phyloP scores from a whole-genome alignment of 2,329 filamentous ascomycete species.

The Clarireedia paspali region DNA sequence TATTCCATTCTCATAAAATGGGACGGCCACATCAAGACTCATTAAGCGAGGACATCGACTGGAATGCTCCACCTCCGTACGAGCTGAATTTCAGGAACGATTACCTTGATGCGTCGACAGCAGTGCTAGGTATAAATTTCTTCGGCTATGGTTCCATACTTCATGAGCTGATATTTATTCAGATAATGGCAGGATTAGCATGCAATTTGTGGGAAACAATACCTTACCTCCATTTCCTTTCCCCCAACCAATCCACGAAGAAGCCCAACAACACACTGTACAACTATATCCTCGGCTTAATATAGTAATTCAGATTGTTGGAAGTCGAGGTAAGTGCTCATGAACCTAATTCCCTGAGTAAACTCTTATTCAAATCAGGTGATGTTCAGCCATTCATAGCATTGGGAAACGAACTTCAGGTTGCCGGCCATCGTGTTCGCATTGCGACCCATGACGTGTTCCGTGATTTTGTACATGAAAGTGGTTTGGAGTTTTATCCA shows the following conservation, averaged over 20 bases:
- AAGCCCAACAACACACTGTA: background rate
- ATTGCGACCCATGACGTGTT: constrained; percentile 74
- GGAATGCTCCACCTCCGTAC: constrained; percentile 1
- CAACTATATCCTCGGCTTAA: constrained; percentile 42
- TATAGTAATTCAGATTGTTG: constrained; percentile 78
- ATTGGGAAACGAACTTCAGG: constrained; percentile 61
- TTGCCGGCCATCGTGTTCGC: constrained; percentile 62
- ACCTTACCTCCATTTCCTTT: constrained; percentile 11
- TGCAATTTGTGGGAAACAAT: constrained; percentile 11
- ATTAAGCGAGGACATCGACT: background rate
- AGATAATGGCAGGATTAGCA: constrained; percentile 19
- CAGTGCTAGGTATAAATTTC: background rate
- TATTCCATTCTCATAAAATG: background rate
- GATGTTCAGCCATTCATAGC: constrained; percentile 74
- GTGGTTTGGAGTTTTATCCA: constrained; percentile 68
- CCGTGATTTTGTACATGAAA: constrained; percentile 63
- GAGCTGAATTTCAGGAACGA: background rate
- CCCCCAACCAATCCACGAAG: background rate
- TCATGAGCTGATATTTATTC: background rate
- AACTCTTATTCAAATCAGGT: background rate
- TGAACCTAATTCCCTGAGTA: too few species aligned
- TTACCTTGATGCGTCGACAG: background rate
- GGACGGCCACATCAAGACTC: background rate
- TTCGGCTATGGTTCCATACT: background rate
- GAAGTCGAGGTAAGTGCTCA: constrained; percentile 49